Evolutionary conservation across 1,284 basidiomycete species (phyloP).

Genomic region (Pterulicium gracile): DNA sequence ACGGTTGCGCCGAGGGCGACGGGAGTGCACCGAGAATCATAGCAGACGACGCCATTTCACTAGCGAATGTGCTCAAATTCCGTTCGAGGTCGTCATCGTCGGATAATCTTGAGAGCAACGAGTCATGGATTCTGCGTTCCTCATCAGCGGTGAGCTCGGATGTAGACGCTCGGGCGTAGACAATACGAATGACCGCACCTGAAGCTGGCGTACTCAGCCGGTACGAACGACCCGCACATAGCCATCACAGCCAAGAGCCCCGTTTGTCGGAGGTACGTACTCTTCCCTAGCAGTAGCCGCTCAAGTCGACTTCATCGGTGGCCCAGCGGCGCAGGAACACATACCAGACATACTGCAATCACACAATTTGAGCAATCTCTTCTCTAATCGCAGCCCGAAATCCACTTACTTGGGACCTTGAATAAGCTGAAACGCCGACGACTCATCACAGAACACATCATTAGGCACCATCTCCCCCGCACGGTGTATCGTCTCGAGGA

Average conservation of each 20-base stretch:
- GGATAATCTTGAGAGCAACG: constrained; percentile 77
- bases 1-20: neutral
- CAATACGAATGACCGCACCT: constrained; percentile 31
- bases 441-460: constrained; percentile 76
- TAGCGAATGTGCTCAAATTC: constrained; percentile 85
- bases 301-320: no score
- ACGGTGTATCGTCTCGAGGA: constrained; percentile 67
- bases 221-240: constrained; percentile 84
- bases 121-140: constrained; percentile 69
- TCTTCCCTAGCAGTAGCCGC: constrained; percentile 52
- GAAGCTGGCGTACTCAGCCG: constrained; percentile 84
- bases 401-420: constrained; percentile 75
- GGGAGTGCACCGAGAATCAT: constrained; percentile 66
- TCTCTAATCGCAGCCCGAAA: constrained; percentile 2
- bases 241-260: constrained; percentile 80
- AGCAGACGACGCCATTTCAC: constrained; percentile 82
- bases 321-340: constrained; percentile 9
- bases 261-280: constrained; percentile 83
- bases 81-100: constrained; percentile 89
- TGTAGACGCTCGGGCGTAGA: no score
- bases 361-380: neutral
- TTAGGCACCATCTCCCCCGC: constrained; percentile 71
- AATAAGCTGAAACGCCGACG: constrained; percentile 79
- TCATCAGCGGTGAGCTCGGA: no score
- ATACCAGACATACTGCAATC: constrained; percentile 74